Conservation (phyloP, 2,329 filamentous ascomycete species). For the Diaporthe sp. region DNA sequence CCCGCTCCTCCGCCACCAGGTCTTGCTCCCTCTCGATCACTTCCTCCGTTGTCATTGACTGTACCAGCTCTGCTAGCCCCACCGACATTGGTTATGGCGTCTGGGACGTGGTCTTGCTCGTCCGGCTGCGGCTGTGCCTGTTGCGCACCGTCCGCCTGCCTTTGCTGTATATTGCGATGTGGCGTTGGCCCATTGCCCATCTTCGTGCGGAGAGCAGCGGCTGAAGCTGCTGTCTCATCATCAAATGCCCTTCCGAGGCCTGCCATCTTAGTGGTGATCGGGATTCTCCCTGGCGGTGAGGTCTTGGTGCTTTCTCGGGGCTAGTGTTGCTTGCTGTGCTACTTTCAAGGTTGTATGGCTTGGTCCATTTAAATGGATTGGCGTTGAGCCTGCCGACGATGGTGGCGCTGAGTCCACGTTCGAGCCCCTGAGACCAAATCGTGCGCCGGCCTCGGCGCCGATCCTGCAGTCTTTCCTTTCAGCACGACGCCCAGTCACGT, state of each 20-base stretch:
- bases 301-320: neutral
- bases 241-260: neutral
- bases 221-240: neutral
- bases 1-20: no score
- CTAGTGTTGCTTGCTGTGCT: neutral
- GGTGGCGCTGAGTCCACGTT: neutral
- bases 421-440: neutral
- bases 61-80: no score
- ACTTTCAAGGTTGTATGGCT: neutral
- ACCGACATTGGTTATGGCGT: no score
- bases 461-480: neutral
- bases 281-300: neutral
- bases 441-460: neutral
- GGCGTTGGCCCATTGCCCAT: no score
- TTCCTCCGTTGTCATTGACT: no score
- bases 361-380: neutral
- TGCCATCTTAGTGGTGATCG: neutral
- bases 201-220: neutral
- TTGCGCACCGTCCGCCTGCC: neutral
- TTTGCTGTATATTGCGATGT: neutral
- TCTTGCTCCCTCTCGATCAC: no score
- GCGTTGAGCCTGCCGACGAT: neutral
- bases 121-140: neutral
- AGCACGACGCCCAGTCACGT: neutral
- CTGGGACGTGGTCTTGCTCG: neutral